Evolutionary conservation across 345 rosid species (phyloP).

Genomic region (Citrus medica): DNA sequence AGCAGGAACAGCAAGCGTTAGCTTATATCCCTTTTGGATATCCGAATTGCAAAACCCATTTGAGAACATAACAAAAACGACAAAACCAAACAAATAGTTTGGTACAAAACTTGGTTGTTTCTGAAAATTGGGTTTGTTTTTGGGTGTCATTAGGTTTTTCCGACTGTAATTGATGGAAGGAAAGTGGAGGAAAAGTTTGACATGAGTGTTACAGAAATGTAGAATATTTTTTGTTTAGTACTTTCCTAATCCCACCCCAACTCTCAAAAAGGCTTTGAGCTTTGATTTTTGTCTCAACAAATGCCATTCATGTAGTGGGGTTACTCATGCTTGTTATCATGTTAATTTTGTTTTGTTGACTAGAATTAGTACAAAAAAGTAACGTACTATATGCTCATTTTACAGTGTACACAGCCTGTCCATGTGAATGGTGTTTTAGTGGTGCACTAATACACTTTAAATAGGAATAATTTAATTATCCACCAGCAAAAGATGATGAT

Average conservation of each 20-base stretch:
- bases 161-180: conserved; percentile 5
- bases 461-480: background rate
- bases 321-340: conserved; percentile 7
- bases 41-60: conserved; percentile 45
- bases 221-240: background rate
- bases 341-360: conserved; percentile 10
- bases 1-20: conserved; percentile 53
- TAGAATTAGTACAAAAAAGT: background rate
- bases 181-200: conserved; percentile 24
- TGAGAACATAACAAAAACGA: conserved; percentile 21
- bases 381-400: conserved; percentile 18
- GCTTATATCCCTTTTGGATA: conserved; percentile 40
- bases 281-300: conserved; percentile 29
- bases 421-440: conserved; percentile 25
- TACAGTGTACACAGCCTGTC: conserved; percentile 35
- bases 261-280: conserved; percentile 30
- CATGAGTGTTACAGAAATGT: conserved; percentile 11
- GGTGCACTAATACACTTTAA: background rate
- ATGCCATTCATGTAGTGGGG: conserved; percentile 22
- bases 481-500: background rate
- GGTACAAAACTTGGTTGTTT: background rate
- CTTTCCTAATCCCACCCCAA: conserved; percentile 26
- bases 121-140: background rate
- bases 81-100: conserved; percentile 16
- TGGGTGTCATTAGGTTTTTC: conserved; percentile 9